Base-by-base conservation (phyloP, 495 filamentous ascomycete genomes). In the Mycothermus thermophilus region DNA sequence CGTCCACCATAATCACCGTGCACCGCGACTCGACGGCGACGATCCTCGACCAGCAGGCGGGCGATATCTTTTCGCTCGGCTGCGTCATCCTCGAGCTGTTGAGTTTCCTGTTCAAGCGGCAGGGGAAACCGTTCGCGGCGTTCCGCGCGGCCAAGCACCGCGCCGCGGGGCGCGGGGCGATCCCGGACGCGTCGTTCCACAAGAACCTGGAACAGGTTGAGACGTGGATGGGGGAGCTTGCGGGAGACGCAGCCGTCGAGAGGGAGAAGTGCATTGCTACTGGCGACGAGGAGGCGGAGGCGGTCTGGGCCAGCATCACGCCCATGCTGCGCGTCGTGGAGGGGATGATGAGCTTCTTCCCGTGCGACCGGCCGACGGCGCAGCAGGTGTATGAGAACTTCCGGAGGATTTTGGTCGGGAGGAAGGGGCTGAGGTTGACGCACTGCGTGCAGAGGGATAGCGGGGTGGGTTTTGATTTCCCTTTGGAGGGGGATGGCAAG, bases 131-230 rank as follows among this genome's bases (percentile, higher is more conserved):
- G 14, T 93, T 93, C 48, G 57, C 72, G 5, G 68, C 75, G 9
- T 79, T 88, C 49, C 83, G 87, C 5, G 64, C 71, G 3, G 67
- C 73, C 1, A 77, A 81, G 34, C 81, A 87, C 53, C 58, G 66
- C 50, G 38, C 47, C 21, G 69, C 70, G 5, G 78, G 80, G 9
- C 67, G 80, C 10, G 79, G 78, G 37, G 77, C 77, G 2, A 71
- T 65, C 7, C 63, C 79, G 8, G 82, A 93, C 46, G 71, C 78
- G 1, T 84, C 79, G 0, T 96, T 87, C 57, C 87, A 94, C 51
- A 74, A 74, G 17, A 90, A 93, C 46, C 59, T 80, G 0, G 70
- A 67, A 10, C 81, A 87, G 48, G 71, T 93, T 1, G 72, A 77
- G 29, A 72, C 65, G 11, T 94, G 88, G 87, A 80, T 88, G 52